These are phyloP conservation scores for thale cress (Arabidopsis thaliana) DNA, from an alignment of 345 rosid species.

Conservation along the genomic window TAIR10.1 NC_003076.8:25328001-25328500, in stretches of 20 bases:
- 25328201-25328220: neutral
- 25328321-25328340: constrained; percentile 33
- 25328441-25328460: constrained; percentile 52
- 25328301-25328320: constrained; percentile 33
- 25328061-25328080: neutral
- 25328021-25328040: neutral
- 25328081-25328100: neutral
- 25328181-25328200: neutral
- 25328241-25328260: constrained; percentile 6
- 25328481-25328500: constrained; percentile 68
- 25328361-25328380: constrained; percentile 67
- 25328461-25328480: constrained; percentile 92
- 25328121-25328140: neutral
- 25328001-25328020: neutral
- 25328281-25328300: neutral
- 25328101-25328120: neutral
- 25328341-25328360: constrained; percentile 57
- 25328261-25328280: constrained; percentile 1
- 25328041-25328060: neutral
- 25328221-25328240: constrained; percentile 20
- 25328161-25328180: neutral
- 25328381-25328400: constrained; percentile 93
- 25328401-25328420: constrained; percentile 83
- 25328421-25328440: constrained; percentile 62
- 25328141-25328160: neutral